Base-by-base conservation (phyloP, 371 early-diverging fungal species). In the Mucor mucedo region DNA sequence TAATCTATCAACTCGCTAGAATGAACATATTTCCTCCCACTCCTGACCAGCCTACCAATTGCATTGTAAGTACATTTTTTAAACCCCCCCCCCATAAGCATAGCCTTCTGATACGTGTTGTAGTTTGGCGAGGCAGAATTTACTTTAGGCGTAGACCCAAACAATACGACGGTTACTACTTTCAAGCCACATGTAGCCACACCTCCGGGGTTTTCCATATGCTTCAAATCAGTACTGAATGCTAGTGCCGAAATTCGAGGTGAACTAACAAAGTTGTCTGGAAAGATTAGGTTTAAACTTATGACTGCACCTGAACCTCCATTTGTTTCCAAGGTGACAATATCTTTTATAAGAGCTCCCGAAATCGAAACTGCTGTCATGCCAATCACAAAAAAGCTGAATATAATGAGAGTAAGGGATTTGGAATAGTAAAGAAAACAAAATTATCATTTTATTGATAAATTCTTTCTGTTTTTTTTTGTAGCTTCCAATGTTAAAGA, bases 101-200 rank as follows among this genome's bases (percentile, higher is more conserved):
- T 21, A 21, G 21, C 21, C 1, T 21, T 21, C 21, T 21, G 21
- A 21, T 21, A 21, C 11, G 13, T 11, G 5, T 49, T 35, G 6
- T 61, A 72, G 72, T 70, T 76, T 56, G 76, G 76, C 4, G 73
- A 72, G 52, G 71, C 65, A 4, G 52, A 70, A 3, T 76, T 76
- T 32, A 48, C 52, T 7, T 65, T 76, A 40, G 65, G 63, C 45
- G 59, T 73, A n/a, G 55, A 63, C 6, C 60, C 68, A 1, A 66
- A 60, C 4, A 63, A 66, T 11, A 56, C 69, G 0, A 13, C 55
- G 2, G 38, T 60, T 2, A n/a, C 56, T 8, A 50, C 13, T 14
- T 38, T 50, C 3, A 59, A 50, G 9, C 53, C 50, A 14, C 53
- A 45, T 4, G n/a, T 28, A 8, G 50, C 62, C 3, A 68, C 69